Evolutionary conservation across 1,139 yeast genomes (phyloP).

Genomic region (Saccharomyces hybrid): DNA sequence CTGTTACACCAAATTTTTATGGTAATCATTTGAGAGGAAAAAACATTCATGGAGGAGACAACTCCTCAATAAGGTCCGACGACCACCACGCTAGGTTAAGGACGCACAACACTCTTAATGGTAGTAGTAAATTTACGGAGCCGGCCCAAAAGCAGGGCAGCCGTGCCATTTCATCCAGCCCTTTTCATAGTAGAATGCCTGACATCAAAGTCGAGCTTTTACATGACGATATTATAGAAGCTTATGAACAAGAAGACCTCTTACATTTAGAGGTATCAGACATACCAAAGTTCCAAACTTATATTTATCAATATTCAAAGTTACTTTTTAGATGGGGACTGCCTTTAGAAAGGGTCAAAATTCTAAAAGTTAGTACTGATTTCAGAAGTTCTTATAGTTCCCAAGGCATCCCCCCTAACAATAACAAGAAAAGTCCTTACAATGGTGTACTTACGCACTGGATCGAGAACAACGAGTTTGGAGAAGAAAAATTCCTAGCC

Average conservation of each 20-base stretch:
- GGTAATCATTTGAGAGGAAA: background rate
- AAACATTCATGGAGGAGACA: constrained; percentile 12
- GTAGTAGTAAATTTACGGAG: background rate
- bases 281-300: constrained; percentile 40
- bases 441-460: constrained; percentile 23
- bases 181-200: constrained; percentile 29
- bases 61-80: constrained; percentile 20
- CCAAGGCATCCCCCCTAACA: background rate
- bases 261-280: constrained; percentile 45
- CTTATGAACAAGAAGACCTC: constrained; percentile 41
- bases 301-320: constrained; percentile 73
- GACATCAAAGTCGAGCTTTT: constrained; percentile 46
- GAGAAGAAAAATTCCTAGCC: constrained; percentile 12
- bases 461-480: constrained; percentile 14
- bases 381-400: background rate
- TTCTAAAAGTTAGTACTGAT: constrained; percentile 59
- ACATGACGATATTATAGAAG: constrained; percentile 50
- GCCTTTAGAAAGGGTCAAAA: constrained; percentile 66
- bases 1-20: constrained; percentile 6
- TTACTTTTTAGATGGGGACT: constrained; percentile 78
- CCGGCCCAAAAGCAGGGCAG: background rate
- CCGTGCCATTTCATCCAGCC: background rate
- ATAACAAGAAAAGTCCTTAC: constrained; percentile 11
- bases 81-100: constrained; percentile 11
- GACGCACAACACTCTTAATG: background rate